Evolutionary conservation across 345 rosid genomes (phyloP).

Genomic region (Rhodamnia argentea): DNA sequence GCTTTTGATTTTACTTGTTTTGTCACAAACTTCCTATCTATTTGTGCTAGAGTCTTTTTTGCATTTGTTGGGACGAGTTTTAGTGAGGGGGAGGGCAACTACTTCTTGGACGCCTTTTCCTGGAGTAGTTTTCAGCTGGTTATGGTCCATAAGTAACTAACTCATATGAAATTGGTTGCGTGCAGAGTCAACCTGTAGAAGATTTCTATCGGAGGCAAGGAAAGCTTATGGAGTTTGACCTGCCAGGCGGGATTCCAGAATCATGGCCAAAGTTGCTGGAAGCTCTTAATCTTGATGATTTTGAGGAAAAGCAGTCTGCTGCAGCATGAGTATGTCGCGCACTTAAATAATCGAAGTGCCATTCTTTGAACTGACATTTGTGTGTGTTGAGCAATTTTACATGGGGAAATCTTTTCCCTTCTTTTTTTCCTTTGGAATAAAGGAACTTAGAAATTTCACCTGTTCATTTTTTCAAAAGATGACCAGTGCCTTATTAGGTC

Average conservation of each 20-base stretch:
- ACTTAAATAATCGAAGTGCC: conserved; percentile 10
- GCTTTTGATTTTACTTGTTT: background rate
- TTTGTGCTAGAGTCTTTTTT: background rate
- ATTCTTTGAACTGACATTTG: conserved; percentile 49
- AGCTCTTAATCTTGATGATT: conserved; percentile 75
- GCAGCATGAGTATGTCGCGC: conserved; percentile 36
- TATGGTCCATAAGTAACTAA: background rate
- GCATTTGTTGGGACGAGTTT: background rate
- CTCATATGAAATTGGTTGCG: background rate
- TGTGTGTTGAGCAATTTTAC: conserved; percentile 48
- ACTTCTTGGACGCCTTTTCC: background rate
- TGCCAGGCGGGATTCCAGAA: conserved; percentile 94
- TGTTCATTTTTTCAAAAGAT: background rate
- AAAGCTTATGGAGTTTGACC: conserved; percentile 68
- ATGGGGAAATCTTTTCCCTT: conserved; percentile 9
- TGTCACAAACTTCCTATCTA: background rate
- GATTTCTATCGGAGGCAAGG: conserved; percentile 62
- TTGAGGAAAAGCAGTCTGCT: conserved; percentile 59
- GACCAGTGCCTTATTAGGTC: background rate
- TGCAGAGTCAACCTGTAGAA: conserved; percentile 90
- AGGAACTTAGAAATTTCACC: background rate
- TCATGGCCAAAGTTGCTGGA: conserved; percentile 95
- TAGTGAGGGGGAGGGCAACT: background rate
- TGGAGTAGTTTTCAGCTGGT: background rate
- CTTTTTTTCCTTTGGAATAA: background rate